Conservation (phyloP, 2,329 filamentous ascomycete species). For the Aspergillaceae sp. region DNA sequence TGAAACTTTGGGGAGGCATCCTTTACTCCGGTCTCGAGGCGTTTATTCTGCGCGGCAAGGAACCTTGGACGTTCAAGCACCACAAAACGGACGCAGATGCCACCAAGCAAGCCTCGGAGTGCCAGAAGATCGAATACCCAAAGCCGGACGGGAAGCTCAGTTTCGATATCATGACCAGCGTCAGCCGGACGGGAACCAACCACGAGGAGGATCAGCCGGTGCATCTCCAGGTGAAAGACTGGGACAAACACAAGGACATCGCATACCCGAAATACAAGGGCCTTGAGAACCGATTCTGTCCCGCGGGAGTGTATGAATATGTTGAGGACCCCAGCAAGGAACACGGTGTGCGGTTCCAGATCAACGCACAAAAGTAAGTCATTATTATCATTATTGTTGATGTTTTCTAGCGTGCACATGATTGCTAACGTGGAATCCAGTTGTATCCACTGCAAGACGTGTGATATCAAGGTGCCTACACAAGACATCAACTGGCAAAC, state of each 20-base stretch:
- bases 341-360: conserved; percentile 88
- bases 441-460: conserved; percentile 99
- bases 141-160: conserved; percentile 93
- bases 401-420: neutral
- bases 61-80: conserved; percentile 89
- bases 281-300: conserved; percentile 92
- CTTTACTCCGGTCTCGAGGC: conserved; percentile 90
- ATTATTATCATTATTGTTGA: neutral
- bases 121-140: conserved; percentile 84
- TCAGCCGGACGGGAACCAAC: conserved; percentile 91
- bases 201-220: conserved; percentile 98
- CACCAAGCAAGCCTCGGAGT: conserved; percentile 71
- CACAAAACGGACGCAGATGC: conserved; percentile 65
- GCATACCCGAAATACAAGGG: conserved; percentile 86
- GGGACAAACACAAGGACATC: conserved; percentile 77
- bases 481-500: conserved; percentile 98
- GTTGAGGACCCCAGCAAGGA: conserved; percentile 84
- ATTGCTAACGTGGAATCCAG: conserved; percentile 39
- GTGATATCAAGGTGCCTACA: conserved; percentile 93
- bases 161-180: conserved; percentile 93
- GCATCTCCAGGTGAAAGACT: conserved; percentile 89
- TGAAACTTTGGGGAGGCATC: conserved; percentile 83
- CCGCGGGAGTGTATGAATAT: conserved; percentile 96
- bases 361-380: conserved; percentile 92
- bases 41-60: conserved; percentile 72